Evolutionary conservation across 2,329 filamentous ascomycete species (phyloP), one percentile per base, ranked within the genome.

Genomic region (Fusarium sp.): DNA sequence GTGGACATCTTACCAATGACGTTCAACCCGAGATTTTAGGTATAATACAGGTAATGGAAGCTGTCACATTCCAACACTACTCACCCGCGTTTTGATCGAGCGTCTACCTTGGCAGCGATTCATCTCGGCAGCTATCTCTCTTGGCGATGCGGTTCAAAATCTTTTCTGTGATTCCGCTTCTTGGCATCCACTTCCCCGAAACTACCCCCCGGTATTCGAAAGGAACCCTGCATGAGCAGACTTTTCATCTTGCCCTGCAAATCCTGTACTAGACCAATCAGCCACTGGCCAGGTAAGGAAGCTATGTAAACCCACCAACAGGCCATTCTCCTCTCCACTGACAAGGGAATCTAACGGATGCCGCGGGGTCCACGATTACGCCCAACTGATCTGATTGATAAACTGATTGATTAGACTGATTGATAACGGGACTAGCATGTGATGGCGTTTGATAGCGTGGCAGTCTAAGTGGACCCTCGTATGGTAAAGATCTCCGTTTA

Each of bases 321-420:
- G 26, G 10, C 26, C 26, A 28, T 28, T 28, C 9, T 28, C 6
- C 26, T 28, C 26, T 6, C 26, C 26, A 28, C 26, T 12, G 10
- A 24, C 12, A 26, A 17, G 24, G 12, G 15, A 32, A 45, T 30
- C 4, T 9, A 19, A 52, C 49, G 49, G 20, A 34, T n/a, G 20
- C 17, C 6, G 15, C 20, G 23, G 23, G 38, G 20, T 52, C 23
- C 26, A 45, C 9, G 38, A 34, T 45, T 17, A 8, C 7, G 32
- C 8, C 8, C 26, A 28, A 26, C 26, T 28, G 38, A 34, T 39
- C 49, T 52, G 49, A 52, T 52, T 52, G 49, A 52, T 52, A 52
- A 52, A 40, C 43, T 52, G 20, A 11, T 48, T 34, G 32, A 34
- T 28, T 34, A 34, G 32, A 34, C 32, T 32, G 48, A 51, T 51